phyloP scores from a whole-genome alignment of 2,329 filamentous ascomycete species.

The Dothideomycetidae sp. region DNA sequence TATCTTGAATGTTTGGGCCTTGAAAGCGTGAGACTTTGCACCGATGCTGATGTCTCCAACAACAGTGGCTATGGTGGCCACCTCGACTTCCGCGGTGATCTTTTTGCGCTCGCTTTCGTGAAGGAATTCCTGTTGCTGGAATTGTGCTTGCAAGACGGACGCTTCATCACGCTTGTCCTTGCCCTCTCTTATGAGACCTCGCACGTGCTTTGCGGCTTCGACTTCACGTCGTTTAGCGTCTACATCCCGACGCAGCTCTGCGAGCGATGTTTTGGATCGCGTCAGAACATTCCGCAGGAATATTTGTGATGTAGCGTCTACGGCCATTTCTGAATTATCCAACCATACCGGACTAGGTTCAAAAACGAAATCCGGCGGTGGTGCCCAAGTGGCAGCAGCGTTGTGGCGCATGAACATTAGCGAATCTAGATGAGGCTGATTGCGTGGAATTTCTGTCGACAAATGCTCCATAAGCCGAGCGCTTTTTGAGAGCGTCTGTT shows the following conservation, averaged over 20 bases:
- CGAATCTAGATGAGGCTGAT: constrained; percentile 77
- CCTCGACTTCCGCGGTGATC: constrained; percentile 82
- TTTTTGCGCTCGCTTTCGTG: constrained; percentile 74
- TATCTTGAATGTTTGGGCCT: constrained; percentile 97
- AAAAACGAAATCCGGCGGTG: constrained; percentile 72
- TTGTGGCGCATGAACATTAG: constrained; percentile 98
- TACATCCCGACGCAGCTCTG: constrained; percentile 65
- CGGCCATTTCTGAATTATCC: constrained; percentile 74
- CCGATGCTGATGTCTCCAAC: constrained; percentile 89
- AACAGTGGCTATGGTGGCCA: constrained; percentile 75
- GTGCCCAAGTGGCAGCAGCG: constrained; percentile 55
- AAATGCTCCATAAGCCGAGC: constrained; percentile 58
- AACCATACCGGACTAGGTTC: constrained; percentile 96
- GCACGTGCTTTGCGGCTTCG: constrained; percentile 57
- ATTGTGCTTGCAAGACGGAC: constrained; percentile 67
- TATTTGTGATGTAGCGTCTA: constrained; percentile 74
- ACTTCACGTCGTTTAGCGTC: constrained; percentile 80
- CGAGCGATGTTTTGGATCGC: constrained; percentile 76
- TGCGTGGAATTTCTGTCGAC: constrained; percentile 68
- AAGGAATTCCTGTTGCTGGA: constrained; percentile 68
- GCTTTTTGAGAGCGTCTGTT: constrained; percentile 61
- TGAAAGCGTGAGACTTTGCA: constrained; percentile 93
- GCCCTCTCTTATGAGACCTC: constrained; percentile 65
- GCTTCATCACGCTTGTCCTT: constrained; percentile 83
- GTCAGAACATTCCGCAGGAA: constrained; percentile 83